Evolutionary conservation across 2,329 filamentous ascomycete species (phyloP).

Genomic region (Xylaria sp.): DNA sequence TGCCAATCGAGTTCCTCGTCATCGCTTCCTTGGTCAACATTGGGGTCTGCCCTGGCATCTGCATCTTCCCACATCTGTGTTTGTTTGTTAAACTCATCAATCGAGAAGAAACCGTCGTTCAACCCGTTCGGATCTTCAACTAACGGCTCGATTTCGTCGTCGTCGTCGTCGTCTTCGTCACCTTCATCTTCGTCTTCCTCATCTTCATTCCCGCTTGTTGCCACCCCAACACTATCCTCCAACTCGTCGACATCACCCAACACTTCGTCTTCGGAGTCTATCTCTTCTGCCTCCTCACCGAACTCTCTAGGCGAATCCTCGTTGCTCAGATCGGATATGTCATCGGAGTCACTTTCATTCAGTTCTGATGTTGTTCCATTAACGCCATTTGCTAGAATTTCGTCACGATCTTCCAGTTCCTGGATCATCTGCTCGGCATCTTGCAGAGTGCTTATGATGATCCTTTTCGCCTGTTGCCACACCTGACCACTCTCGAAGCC

Average conservation of each 20-base stretch:
- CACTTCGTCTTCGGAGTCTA: conserved; percentile 48
- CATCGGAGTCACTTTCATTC: conserved; percentile 41
- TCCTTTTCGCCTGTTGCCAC: conserved; percentile 90
- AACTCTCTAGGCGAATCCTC: conserved; percentile 44
- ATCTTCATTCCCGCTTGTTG: conserved; percentile 46
- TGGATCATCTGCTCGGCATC: conserved; percentile 60
- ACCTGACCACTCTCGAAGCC: conserved; percentile 90
- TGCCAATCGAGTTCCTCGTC: conserved; percentile 92
- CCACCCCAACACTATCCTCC: conserved; percentile 45
- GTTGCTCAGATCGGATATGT: conserved; percentile 41
- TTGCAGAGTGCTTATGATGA: conserved; percentile 69
- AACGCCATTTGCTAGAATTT: conserved; percentile 62
- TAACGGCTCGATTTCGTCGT: conserved; percentile 64
- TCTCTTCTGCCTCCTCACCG: conserved; percentile 15
- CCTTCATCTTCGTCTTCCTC: conserved; percentile 49
- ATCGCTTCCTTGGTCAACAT: conserved; percentile 79
- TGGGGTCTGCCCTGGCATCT: conserved; percentile 79
- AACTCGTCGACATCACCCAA: conserved; percentile 44
- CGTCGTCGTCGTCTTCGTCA: conserved; percentile 58
- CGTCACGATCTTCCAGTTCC: conserved; percentile 63
- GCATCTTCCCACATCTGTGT: conserved; percentile 89
- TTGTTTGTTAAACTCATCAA: conserved; percentile 96
- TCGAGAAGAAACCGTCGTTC: conserved; percentile 98
- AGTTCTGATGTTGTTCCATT: conserved; percentile 51
- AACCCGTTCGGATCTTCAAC: conserved; percentile 82